Conservation (phyloP, 169 alveolate genomes). For the Cryptosporidium ryanae region DNA sequence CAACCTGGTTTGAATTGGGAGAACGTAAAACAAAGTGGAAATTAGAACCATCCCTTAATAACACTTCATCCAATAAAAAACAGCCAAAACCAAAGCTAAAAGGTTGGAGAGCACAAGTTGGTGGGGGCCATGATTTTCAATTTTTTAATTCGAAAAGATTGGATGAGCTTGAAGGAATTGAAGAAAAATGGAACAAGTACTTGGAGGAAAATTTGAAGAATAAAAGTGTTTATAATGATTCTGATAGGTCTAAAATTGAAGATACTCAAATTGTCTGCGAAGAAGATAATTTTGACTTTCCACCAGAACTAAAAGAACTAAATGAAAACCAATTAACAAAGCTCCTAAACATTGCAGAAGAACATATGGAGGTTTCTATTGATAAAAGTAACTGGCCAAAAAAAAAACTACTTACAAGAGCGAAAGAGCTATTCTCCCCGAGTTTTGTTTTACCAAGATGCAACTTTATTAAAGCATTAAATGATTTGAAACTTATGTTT, state of each 20-base stretch:
- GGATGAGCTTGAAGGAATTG: slow-evolving; percentile 85
- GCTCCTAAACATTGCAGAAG: slow-evolving; percentile 61
- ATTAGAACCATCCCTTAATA: slow-evolving; percentile 78
- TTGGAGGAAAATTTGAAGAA: slow-evolving; percentile 66
- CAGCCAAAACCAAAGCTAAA: slow-evolving; percentile 80
- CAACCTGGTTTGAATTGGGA: slow-evolving; percentile 84
- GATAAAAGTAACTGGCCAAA: slow-evolving; percentile 62
- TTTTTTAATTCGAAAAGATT: slow-evolving; percentile 86
- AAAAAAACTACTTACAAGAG: slow-evolving; percentile 46
- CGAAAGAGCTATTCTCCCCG: slow-evolving; percentile 49
- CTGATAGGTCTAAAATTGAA: background rate
- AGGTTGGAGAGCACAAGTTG: slow-evolving; percentile 92
- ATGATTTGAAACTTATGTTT: slow-evolving; percentile 53
- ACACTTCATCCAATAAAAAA: slow-evolving; percentile 78
- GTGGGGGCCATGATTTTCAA: slow-evolving; percentile 93
- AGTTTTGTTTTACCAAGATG: slow-evolving; percentile 64
- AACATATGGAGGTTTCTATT: slow-evolving; percentile 66
- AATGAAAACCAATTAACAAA: slow-evolving; percentile 31
- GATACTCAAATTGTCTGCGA: background rate
- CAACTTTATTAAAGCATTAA: slow-evolving; percentile 44
- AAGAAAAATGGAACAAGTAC: slow-evolving; percentile 82
- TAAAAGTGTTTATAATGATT: background rate
- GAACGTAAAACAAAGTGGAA: slow-evolving; percentile 87
- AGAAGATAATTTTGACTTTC: slow-evolving; percentile 52
- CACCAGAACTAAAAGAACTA: slow-evolving; percentile 65